These are phyloP conservation scores for Aethionema arabicum DNA, from an alignment of 345 rosid species.

Conservation along the genomic window DNA sequence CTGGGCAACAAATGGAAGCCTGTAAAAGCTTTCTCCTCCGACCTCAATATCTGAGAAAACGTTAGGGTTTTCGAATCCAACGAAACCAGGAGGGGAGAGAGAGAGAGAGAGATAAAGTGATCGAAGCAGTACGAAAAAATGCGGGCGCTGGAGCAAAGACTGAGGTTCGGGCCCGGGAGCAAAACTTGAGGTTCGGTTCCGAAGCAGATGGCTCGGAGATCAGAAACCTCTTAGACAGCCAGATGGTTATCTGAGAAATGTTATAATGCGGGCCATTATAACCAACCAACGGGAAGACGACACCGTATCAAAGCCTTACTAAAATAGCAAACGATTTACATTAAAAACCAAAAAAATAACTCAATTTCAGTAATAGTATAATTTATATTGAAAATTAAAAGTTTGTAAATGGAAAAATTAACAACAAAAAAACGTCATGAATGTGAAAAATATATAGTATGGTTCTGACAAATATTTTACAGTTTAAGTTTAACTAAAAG, in stretches of 20 bases:
- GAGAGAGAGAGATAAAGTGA: constrained; percentile 42
- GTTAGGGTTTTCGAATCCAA: constrained; percentile 43
- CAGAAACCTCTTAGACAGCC: too few species aligned
- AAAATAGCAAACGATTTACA: too few species aligned
- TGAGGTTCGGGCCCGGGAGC: constrained; percentile 35
- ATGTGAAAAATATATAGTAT: too few species aligned
- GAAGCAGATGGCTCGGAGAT: constrained; percentile 20
- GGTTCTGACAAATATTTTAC: too few species aligned
- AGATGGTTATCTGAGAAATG: too few species aligned
- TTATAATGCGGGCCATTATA: background rate
- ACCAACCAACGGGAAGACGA: constrained; percentile 29
- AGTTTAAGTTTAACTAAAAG: too few species aligned
- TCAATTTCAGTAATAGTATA: too few species aligned
- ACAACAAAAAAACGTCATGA: too few species aligned
- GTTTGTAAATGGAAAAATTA: too few species aligned
- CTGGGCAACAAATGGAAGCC: constrained; percentile 27
- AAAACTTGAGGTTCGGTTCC: constrained; percentile 39
- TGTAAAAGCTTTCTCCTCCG: constrained; percentile 36
- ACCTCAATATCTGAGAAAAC: constrained; percentile 27
- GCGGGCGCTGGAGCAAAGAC: constrained; percentile 43
- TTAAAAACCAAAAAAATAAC: too few species aligned
- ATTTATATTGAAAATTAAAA: too few species aligned
- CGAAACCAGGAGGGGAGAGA: constrained; percentile 32
- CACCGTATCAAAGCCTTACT: background rate
- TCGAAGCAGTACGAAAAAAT: constrained; percentile 55